Base-by-base conservation (phyloP, 2,329 filamentous ascomycete genomes). In the Aciculosporium take region DNA sequence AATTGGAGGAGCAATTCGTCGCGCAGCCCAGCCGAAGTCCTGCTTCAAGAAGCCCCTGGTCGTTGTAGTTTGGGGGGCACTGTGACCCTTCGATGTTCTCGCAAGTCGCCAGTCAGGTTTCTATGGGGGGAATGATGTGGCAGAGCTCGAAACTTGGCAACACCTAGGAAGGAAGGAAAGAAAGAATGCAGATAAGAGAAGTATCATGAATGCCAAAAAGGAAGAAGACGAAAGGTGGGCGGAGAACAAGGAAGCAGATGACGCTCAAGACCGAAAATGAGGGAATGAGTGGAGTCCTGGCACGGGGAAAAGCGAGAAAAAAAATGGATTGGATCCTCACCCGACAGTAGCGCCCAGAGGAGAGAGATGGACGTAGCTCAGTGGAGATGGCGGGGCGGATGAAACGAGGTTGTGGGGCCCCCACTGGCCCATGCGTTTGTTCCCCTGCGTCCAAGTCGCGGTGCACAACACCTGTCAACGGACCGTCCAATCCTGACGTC, bases 11-110 rank as follows among this genome's bases (percentile, higher is more conserved):
- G 17, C 20, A 40, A 24, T 21, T 21, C 27, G 31, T 17, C 27
- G 25, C 29, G 34, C 20, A 39, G 28, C 12, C 18, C 15, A 30
- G 40, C 29, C 38, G 37, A 45, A 45, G 40, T 21, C 44, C 44
- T 38, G 44, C 44, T 45, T 43, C 44, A 43, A 20, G 32, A 20
- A 13, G 17, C 15, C 35, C 15, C n/a, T 21, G 13, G 29, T 5
- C 3, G 33, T 31, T 20, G 32, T 36, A 20, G 17, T 18, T 10
- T 23, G 18, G 34, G 28, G 7, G 20, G 27, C 23, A 15, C 13
- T 12, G 21, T 39, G 31, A 39, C 28, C 30, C 30, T 36, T 30
- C 31, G 13, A 27, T 27, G 41, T 40, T 25, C n/a, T 43, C 32
- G 29, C 28, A n/a, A n/a, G 12, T 43, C 37, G 36, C 15, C n/a